Percentiles rank a stretch among this genome's conserved stretches.
Conservation (phyloP, 768 basidiomycete genomes). For the Hypholoma fasciculare region DNA sequence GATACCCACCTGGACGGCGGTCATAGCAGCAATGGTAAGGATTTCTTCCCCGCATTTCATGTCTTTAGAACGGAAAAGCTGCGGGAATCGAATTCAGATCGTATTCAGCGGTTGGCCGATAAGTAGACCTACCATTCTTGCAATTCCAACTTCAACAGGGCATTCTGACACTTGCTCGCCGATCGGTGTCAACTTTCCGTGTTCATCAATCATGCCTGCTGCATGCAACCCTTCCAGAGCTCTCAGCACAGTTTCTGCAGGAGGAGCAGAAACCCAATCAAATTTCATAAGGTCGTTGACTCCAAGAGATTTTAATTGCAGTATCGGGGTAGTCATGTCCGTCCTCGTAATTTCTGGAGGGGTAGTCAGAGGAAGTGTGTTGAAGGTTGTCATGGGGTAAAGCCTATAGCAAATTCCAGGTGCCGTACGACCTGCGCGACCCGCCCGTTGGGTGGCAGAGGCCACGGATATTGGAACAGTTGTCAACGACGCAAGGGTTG, state of each 20-base stretch:
- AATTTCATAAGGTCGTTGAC: constrained; percentile 96
- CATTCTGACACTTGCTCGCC: constrained; percentile 92
- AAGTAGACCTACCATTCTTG: constrained; percentile 75
- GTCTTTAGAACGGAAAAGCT: constrained; percentile 87
- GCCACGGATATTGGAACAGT: constrained; percentile 85
- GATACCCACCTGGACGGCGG: constrained; percentile 72
- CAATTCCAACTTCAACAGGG: constrained; percentile 89
- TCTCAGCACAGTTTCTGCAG: constrained; percentile 80
- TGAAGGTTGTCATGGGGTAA: constrained; percentile 67
- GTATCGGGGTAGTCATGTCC: constrained; percentile 87
- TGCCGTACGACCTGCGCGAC: constrained; percentile 92
- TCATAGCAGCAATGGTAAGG: constrained; percentile 95
- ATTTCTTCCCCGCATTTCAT: constrained; percentile 94
- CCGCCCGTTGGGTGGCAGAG: constrained; percentile 91
- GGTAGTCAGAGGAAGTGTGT: constrained; percentile 65
- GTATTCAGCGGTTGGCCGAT: background rate
- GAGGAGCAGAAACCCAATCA: constrained; percentile 91
- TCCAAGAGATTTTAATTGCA: constrained; percentile 93
- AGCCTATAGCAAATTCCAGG: constrained; percentile 92
- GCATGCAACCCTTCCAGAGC: constrained; percentile 83
- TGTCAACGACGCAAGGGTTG: constrained; percentile 79
- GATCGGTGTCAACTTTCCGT: constrained; percentile 71
- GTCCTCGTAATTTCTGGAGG: constrained; percentile 90
- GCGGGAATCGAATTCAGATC: background rate
- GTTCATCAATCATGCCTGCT: constrained; percentile 82